Conservation (phyloP, 1,284 basidiomycete genomes). For the Earliella scabrosa region DNA sequence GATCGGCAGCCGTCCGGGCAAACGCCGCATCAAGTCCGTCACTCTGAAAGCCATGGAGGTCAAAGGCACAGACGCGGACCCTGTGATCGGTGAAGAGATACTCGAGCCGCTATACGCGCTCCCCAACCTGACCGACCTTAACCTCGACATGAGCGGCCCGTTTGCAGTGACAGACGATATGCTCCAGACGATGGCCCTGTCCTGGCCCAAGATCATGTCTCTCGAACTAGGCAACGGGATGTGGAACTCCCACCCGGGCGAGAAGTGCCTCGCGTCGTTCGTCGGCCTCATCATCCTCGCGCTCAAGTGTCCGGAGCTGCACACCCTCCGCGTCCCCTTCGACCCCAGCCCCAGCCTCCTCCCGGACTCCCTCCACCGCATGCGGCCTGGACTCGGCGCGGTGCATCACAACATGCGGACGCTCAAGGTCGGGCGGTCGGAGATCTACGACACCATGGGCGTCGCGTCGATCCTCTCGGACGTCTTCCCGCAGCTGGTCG, state of each 20-base stretch:
- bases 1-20: background rate
- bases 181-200: background rate
- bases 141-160: background rate
- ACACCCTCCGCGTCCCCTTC: background rate
- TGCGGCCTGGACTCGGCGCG: background rate
- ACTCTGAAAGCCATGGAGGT: background rate
- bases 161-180: background rate
- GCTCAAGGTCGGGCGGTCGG: background rate
- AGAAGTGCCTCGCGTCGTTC: background rate
- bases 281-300: background rate
- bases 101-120: background rate
- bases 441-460: background rate
- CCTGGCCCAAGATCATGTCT: background rate
- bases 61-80: background rate
- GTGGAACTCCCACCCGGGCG: background rate
- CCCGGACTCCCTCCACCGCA: background rate
- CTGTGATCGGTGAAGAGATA: background rate
- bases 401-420: background rate
- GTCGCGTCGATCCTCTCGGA: background rate
- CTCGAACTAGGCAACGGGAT: background rate
- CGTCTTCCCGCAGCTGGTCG: background rate
- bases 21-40: background rate
- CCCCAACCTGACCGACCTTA: background rate
- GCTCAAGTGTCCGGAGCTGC: background rate
- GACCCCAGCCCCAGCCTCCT: background rate